Base-by-base conservation (phyloP, 148 eudicot genomes). In the Suaeda aralocaspica region DNA sequence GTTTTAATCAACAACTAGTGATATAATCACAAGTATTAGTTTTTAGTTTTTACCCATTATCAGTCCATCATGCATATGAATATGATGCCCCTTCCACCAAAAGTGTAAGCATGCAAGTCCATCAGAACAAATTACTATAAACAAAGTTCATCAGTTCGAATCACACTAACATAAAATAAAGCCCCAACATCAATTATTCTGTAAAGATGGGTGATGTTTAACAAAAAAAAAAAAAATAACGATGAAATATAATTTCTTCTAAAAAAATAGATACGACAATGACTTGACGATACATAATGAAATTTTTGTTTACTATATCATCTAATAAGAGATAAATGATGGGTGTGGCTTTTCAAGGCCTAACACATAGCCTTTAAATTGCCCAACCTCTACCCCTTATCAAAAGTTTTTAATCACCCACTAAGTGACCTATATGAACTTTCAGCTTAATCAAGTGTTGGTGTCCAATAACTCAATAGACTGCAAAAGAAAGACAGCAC, bases 21-120 rank as follows among this genome's bases (percentile, higher is more conserved):
- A n/a, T n/a, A n/a, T n/a, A 49, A 29, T 41, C 39, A 19, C 48
- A 25, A 42, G n/a, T n/a, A n/a, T n/a, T n/a, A 4, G n/a, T 3
- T 29, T 60, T 58, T 70, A 64, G 52, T 68, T 44, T 41, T 53
- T 41, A 73, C 70, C 42, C 56, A n/a, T n/a, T n/a, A n/a, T n/a
- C n/a, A n/a, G n/a, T n/a, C 22, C 45, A 65, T 22, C 46, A 30
- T 44, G 51, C 42, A 64, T 46, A 63, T 73, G 64, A 73, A 64
- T 46, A 63, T 64, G 64, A 73, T 73, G 76, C 70, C 44, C 58
- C 64, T 65, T 65, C 55, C 70, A 73, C 76, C 65, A 19, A 33
- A 57, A 24, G 26, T 50, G 39, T 16, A 36, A n/a, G n/a, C n/a
- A n/a, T n/a, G n/a, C n/a, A n/a, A n/a, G n/a, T n/a, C n/a, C n/a